These are phyloP conservation scores for Chlorella sp. DNA, from an alignment of 139 green algal species.

Conservation along the genomic window DNA sequence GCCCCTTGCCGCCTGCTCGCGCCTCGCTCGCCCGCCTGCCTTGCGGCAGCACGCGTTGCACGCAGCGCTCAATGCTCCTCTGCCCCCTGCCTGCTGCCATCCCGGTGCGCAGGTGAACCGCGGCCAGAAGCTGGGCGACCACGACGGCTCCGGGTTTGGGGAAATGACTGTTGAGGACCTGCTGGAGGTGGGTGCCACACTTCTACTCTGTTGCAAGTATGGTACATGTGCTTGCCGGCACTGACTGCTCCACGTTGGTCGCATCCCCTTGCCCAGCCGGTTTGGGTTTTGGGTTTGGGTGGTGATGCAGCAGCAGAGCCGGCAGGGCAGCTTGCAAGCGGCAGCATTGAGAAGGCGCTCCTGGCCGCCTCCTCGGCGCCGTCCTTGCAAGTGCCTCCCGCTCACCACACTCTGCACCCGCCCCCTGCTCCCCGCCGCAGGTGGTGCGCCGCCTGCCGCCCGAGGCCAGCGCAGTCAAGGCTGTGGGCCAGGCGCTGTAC, in stretches of 20 bases:
- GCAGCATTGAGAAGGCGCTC: neutral
- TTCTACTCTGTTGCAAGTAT: neutral
- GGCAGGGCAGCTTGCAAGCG: neutral
- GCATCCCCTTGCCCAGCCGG: no score
- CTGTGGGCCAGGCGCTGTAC: conserved; percentile 67
- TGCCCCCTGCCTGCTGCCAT: neutral
- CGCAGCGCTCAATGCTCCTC: neutral
- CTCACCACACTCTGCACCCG: neutral
- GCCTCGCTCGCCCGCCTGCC: no score
- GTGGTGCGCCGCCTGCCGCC: conserved; percentile 63
- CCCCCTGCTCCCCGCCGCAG: neutral
- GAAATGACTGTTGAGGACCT: conserved; percentile 74
- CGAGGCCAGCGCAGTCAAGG: conserved; percentile 57
- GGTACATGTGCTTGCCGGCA: no score
- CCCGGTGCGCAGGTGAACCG: conserved; percentile 34
- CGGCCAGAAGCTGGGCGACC: conserved; percentile 52
- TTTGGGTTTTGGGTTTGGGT: no score
- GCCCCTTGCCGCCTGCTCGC: no score
- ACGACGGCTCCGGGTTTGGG: conserved; percentile 28
- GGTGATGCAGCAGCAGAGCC: no score
- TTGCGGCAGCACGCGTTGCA: neutral
- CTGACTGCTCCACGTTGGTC: no score
- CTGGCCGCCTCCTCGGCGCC: no score
- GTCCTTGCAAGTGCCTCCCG: neutral
- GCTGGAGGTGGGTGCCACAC: conserved; percentile 32